Conservation (phyloP, 352 stramenopile species). For the Pythium biforme region DNA sequence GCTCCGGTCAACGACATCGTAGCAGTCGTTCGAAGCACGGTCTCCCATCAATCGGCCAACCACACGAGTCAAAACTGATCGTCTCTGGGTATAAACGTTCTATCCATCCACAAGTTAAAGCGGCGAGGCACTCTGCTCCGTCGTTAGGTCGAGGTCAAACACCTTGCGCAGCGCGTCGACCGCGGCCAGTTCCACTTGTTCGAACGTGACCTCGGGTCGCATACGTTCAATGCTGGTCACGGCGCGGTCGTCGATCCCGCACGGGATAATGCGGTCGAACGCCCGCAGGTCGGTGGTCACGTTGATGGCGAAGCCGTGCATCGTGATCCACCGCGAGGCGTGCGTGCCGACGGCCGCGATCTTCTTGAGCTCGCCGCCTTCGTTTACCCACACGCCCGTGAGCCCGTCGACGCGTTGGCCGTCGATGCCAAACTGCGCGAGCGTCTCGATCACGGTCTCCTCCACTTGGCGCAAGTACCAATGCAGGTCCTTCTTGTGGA, state of each 20-base stretch:
- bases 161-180: slow-evolving; percentile 65
- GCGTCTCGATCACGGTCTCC: slow-evolving; percentile 93
- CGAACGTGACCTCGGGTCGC: slow-evolving; percentile 44
- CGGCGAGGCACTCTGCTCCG: slow-evolving; percentile 40
- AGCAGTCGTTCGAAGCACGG: slow-evolving; percentile 3
- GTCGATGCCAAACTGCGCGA: slow-evolving; percentile 85
- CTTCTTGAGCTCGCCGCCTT: slow-evolving; percentile 87
- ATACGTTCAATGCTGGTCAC: slow-evolving; percentile 82
- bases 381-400: slow-evolving; percentile 96
- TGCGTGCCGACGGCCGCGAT: slow-evolving; percentile 96
- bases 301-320: slow-evolving; percentile 98
- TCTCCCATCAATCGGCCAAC: background rate
- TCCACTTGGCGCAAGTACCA: slow-evolving; percentile 97
- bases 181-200: slow-evolving; percentile 63
- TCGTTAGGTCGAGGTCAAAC: slow-evolving; percentile 66
- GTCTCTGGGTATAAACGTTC: background rate
- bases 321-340: slow-evolving; percentile 96
- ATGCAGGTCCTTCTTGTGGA: slow-evolving; percentile 95
- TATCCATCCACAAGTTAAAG: no score
- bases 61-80: no score
- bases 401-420: slow-evolving; percentile 90
- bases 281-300: slow-evolving; percentile 88
- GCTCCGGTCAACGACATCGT: slow-evolving; percentile 25
- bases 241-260: slow-evolving; percentile 91
- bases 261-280: slow-evolving; percentile 97